Evolutionary conservation across 2,329 filamentous ascomycete species (phyloP).

Genomic region (Macrophomina phaseolina): DNA sequence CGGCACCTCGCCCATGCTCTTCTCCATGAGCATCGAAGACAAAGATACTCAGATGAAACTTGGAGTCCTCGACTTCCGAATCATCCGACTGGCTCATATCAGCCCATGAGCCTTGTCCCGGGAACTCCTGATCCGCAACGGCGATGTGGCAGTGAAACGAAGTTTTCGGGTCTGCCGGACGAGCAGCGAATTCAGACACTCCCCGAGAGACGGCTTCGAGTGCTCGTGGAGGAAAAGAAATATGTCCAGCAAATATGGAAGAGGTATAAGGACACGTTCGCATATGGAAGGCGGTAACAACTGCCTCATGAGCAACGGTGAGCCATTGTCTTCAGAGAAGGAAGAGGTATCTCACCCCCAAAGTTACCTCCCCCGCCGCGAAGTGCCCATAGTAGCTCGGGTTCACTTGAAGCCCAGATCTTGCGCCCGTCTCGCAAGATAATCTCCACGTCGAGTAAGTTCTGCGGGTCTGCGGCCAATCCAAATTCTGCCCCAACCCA

Average conservation of each 20-base stretch:
- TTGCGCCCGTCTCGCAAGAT: conserved; percentile 45
- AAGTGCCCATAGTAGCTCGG: conserved; percentile 50
- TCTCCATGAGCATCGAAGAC: conserved; percentile 41
- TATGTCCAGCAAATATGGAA: conserved; percentile 29
- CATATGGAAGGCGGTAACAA: conserved; percentile 33
- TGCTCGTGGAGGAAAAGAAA: conserved; percentile 28
- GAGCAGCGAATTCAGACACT: conserved; percentile 34
- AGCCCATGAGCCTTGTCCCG: conserved; percentile 19
- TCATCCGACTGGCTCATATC: conserved; percentile 30
- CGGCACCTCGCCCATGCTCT: conserved; percentile 36
- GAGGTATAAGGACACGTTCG: conserved; percentile 25
- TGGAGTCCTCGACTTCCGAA: background rate
- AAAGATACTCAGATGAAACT: conserved; percentile 33
- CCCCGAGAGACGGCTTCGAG: conserved; percentile 30
- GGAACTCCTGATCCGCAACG: conserved; percentile 32
- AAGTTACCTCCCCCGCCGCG: conserved; percentile 49
- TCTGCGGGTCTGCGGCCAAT: conserved; percentile 47
- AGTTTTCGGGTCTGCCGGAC: conserved; percentile 36
- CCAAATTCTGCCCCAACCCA: conserved; percentile 49
- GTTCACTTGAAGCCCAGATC: conserved; percentile 47
- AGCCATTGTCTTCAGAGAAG: conserved; percentile 4
- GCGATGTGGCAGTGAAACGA: conserved; percentile 39
- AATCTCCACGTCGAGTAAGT: conserved; percentile 48
- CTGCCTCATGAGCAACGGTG: conserved; percentile 7
- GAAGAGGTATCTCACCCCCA: conserved; percentile 32